Base-by-base conservation (phyloP, 768 basidiomycete genomes). In the Kwoniella heveanensis region DNA sequence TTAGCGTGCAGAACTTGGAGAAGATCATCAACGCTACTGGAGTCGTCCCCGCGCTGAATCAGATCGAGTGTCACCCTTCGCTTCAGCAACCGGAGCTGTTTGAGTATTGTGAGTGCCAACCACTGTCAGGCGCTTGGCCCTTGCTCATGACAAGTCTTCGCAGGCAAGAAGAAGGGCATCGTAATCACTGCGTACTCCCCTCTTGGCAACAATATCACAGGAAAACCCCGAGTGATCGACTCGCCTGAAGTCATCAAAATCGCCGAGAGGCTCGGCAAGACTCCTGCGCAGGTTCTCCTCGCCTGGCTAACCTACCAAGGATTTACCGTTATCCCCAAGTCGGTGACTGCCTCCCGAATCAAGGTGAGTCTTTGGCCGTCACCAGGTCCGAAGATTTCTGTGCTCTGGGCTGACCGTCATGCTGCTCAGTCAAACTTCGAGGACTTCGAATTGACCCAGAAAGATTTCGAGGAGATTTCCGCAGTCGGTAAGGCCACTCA, bases 251-350 rank as follows among this genome's bases (percentile, higher is more conserved):
- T 92, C 24, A 70, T 83, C 48, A 84, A 84, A 57, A 83, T 92
- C 50, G 90, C 90, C 22, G 78, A 85, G 65, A 83, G 83, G 70
- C 83, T 88, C 36, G 81, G 82, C 32, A 88, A 86, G 2, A 87
- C 88, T 0, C 82, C 89, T 1, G 91, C 90, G 0, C 90, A 92
- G 79, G 88, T 92, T 39, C 83, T 93, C 58, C 80, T 94, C 64
- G 89, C 90, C 0, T 94, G 90, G 90, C 88, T 86, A 13, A 85
- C 80, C 32, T 76, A 87, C 71, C 85, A 90, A 47, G 91, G 90
- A 15, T 88, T 87, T 78, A 87, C 87, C 9, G 88, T 92, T 65
- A 90, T 92, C 72, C 91, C 91, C 21, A 92, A 93, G 84, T 87
- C 86, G 57, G 89, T 91, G 24, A 71, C 73, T 29, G 65, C 69